Evolutionary conservation across 2,329 filamentous ascomycete genomes (phyloP).

Genomic region (Sclerotinia trifoliorum): DNA sequence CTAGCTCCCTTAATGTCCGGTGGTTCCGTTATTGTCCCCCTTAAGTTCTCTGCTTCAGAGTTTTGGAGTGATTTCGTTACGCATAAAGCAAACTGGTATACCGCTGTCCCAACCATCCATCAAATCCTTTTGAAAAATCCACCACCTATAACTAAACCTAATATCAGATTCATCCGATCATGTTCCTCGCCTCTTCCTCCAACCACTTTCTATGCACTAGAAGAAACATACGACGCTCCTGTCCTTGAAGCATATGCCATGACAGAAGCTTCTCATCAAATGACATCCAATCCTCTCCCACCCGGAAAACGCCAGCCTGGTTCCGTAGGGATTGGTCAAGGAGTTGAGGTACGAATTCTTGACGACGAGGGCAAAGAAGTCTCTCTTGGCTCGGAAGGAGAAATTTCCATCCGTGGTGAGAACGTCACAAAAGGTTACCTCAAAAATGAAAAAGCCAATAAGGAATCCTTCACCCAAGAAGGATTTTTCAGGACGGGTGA

Average conservation of each 20-base stretch:
- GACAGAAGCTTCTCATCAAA: conserved; percentile 86
- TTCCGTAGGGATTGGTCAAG: conserved; percentile 78
- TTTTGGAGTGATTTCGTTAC: conserved; percentile 79
- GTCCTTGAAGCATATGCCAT: conserved; percentile 90
- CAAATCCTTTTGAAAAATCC: conserved; percentile 80
- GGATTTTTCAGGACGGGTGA: conserved; percentile 88
- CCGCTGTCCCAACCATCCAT: conserved; percentile 88
- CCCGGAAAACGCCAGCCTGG: conserved; percentile 73
- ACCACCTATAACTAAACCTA: conserved; percentile 63
- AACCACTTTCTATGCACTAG: conserved; percentile 76
- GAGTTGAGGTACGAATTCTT: conserved; percentile 77
- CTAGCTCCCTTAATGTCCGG: conserved; percentile 73
- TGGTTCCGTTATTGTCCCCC: conserved; percentile 75
- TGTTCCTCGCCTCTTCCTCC: conserved; percentile 83
- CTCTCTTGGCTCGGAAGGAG: conserved; percentile 67
- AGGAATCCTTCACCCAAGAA: conserved; percentile 67
- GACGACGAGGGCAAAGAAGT: conserved; percentile 67
- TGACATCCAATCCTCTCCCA: conserved; percentile 74
- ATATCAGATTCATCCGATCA: conserved; percentile 83
- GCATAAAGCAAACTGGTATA: conserved; percentile 85
- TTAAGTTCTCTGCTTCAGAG: conserved; percentile 75
- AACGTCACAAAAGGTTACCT: conserved; percentile 85
- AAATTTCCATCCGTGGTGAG: conserved; percentile 79
- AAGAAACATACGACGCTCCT: conserved; percentile 71
- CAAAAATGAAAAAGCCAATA: conserved; percentile 77